Base-by-base conservation (phyloP, 2,329 filamentous ascomycete genomes). In the Fusarium succisae region DNA sequence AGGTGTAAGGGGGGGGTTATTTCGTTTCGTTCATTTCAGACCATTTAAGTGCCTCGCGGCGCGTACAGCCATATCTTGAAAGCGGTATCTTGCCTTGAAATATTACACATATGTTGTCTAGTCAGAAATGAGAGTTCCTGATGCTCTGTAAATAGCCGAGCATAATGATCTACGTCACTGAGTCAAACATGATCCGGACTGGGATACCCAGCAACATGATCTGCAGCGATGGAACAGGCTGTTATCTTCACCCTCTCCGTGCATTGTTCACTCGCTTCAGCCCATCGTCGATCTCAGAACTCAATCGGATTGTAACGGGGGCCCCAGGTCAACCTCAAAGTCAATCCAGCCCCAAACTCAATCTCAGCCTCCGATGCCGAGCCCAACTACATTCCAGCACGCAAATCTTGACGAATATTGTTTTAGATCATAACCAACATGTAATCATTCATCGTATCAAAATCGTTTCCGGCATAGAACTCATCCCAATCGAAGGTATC, bases 261-360 rank as follows among this genome's bases (percentile, higher is more conserved):
- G 8, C 12, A 13, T 8, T 17, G 9, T 24, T 7, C 12, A 1
- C 12, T n/a, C 30, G 43, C 22, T 66, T 56, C 43, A 43, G 28
- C 47, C 14, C 26, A 38, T 47, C 11, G 47, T 43, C 59, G 53
- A 70, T 30, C 30, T 26, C 26, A 26, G n/a, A 55, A 70, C 67
- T 70, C 32, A 59, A 70, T 70, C 66, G 60, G n/a, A 35, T 3
- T 18, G 35, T 22, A 66, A 70, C 66, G 66, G 53, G 51, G 44
- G 18, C 5, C 32, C 28, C 14, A 37, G 11, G 17, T 38, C 50
- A 47, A 50, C n/a, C 17, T 66, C 13, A 37, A 26, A 43, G 32
- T 44, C 45, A 55, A 66, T 48, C 20, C 32, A 20, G 68, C 62
- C 51, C 13, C 22, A 48, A 72, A 72, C 45, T 58, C 9, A 71